Percentiles rank a stretch among this genome's conserved stretches.
phyloP scores from a whole-genome alignment of 1,284 basidiomycete genomes.

The Meira miltonrushii region DNA sequence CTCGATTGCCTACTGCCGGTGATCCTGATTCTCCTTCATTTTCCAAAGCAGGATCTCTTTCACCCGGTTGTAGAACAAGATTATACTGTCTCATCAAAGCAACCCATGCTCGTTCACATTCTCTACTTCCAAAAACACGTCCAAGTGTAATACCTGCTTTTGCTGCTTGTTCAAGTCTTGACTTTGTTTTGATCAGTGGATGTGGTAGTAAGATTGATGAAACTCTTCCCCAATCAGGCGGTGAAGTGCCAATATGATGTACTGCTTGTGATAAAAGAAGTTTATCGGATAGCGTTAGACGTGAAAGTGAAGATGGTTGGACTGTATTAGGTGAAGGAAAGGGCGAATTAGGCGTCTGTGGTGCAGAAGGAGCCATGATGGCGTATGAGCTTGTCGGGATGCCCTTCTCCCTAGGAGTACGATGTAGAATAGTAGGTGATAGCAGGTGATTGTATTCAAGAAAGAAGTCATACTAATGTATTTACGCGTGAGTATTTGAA shows the following conservation, averaged over 20 bases:
- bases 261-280: constrained; percentile 47
- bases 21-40: constrained; percentile 5
- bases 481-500: no score
- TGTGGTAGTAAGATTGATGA: constrained; percentile 32
- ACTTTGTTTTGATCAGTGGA: constrained; percentile 28
- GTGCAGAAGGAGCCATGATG: constrained; percentile 4
- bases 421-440: no score
- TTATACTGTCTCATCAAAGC: constrained; percentile 35
- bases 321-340: constrained; percentile 5
- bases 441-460: no score
- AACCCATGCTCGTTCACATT: constrained; percentile 41
- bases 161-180: constrained; percentile 30
- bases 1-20: constrained; percentile 10
- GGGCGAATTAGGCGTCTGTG: constrained; percentile 2
- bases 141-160: constrained; percentile 35
- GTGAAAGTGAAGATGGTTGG: constrained; percentile 12
- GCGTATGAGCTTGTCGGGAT: neutral
- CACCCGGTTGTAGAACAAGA: constrained; percentile 13
- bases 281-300: constrained; percentile 27
- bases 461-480: no score
- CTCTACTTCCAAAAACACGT: constrained; percentile 34
- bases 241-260: constrained; percentile 36
- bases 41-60: constrained; percentile 2
- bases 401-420: neutral
- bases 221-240: constrained; percentile 41